Conservation (phyloP, 768 basidiomycete genomes). For the Pisolithus tinctorius region DNA sequence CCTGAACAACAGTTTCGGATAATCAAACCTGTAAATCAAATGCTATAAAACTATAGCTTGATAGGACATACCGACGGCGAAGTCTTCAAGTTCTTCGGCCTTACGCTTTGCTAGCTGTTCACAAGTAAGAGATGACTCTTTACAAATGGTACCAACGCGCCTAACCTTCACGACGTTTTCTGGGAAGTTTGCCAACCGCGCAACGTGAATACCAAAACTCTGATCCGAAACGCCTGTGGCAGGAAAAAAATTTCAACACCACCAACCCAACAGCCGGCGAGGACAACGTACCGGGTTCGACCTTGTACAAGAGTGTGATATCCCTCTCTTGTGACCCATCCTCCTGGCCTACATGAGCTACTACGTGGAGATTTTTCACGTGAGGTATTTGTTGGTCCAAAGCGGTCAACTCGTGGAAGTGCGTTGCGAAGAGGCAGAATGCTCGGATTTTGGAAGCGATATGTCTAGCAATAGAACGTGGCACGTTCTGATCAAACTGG, state of each 20-base stretch:
- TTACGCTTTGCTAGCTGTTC: conserved; percentile 81
- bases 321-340: conserved; percentile 51
- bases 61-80: conserved; percentile 42
- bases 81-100: conserved; percentile 88
- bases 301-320: conserved; percentile 74
- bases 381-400: conserved; percentile 80
- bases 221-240: conserved; percentile 82
- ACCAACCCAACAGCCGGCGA: not conserved
- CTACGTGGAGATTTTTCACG: conserved; percentile 93
- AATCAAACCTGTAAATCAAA: not conserved
- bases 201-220: conserved; percentile 98
- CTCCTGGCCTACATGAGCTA: conserved; percentile 74
- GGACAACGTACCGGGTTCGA: conserved; percentile 59
- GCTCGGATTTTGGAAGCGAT: conserved; percentile 90
- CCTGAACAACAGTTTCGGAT: conserved; percentile 3
- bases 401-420: conserved; percentile 95
- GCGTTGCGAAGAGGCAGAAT: conserved; percentile 95
- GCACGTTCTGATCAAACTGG: not conserved
- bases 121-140: not conserved
- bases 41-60: not conserved
- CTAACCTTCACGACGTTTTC: conserved; percentile 82
- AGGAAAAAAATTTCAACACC: not conserved
- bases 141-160: not conserved
- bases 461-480: conserved; percentile 48
- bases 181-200: conserved; percentile 95